Percentiles rank a stretch among this genome's conserved stretches.
These are phyloP conservation scores for Melanopsichium pennsylvanicum DNA, from an alignment of 1,284 basidiomycete species.

Conservation along the genomic window DNA sequence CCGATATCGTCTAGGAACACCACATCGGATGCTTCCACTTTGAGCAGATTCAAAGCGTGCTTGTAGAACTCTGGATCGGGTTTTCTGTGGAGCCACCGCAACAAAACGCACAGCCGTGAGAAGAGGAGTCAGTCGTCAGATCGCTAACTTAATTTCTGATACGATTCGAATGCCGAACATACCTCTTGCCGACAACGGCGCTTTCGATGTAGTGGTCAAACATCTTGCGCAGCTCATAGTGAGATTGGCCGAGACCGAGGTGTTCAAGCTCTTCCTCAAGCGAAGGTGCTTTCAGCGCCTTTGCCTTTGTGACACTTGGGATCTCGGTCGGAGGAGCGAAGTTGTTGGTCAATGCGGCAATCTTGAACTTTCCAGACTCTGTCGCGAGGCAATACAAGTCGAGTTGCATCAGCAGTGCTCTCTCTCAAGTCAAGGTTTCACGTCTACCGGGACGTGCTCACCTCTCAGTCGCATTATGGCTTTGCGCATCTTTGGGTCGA, in stretches of 20 bases:
- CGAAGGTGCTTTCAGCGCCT: conserved; percentile 16
- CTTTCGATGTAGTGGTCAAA: conserved; percentile 66
- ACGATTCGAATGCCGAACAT: background rate
- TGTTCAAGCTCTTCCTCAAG: conserved; percentile 55
- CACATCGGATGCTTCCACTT: conserved; percentile 56
- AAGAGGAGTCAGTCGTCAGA: background rate
- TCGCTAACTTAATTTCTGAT: too few relatives aligned
- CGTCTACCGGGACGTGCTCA: background rate
- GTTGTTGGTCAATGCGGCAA: conserved; percentile 67
- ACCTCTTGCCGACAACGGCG: conserved; percentile 64
- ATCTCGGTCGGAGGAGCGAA: conserved; percentile 55
- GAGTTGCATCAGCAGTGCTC: too few relatives aligned
- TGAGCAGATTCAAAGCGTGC: conserved; percentile 60
- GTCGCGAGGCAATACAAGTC: too few relatives aligned
- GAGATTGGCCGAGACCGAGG: conserved; percentile 44
- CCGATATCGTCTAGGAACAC: conserved; percentile 67
- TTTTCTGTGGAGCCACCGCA: conserved; percentile 53
- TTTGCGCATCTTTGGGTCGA: conserved; percentile 54
- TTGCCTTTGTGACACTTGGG: conserved; percentile 4
- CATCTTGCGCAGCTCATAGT: conserved; percentile 46
- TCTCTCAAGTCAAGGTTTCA: too few relatives aligned
- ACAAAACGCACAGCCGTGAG: background rate
- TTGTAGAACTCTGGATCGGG: conserved; percentile 65
- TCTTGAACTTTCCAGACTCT: conserved; percentile 58
- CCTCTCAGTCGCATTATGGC: conserved; percentile 53